These are phyloP conservation scores for Sporothrix sp. DNA, from an alignment of 2,329 filamentous ascomycete genomes.

Conservation along the genomic window DNA sequence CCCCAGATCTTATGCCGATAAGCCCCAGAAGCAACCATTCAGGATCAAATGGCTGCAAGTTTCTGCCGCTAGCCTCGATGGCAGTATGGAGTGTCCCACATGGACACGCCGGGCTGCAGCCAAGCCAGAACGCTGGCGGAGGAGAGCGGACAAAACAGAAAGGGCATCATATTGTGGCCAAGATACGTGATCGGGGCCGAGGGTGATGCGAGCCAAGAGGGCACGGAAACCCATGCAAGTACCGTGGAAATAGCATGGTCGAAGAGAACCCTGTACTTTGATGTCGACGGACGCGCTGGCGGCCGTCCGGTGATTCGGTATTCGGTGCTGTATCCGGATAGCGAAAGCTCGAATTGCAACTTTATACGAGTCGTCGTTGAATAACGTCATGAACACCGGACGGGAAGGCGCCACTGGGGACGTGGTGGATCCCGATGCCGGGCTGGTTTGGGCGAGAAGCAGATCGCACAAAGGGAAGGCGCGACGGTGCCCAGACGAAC, in stretches of 20 bases:
- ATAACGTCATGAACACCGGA: too few species aligned
- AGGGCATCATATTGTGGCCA: too few species aligned
- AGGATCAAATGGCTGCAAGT: too few species aligned
- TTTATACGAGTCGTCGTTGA: too few species aligned
- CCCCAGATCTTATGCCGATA: constrained; percentile 1
- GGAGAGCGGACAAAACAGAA: background rate
- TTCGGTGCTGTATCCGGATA: background rate
- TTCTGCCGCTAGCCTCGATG: background rate
- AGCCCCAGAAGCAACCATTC: constrained; percentile 1
- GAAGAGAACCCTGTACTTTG: too few species aligned
- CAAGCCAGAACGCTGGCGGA: background rate
- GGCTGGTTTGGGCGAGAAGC: too few species aligned
- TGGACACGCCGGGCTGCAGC: background rate
- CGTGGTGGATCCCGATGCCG: too few species aligned
- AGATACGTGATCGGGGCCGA: background rate
- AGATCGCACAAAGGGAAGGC: too few species aligned
- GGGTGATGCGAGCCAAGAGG: background rate
- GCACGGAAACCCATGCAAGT: background rate
- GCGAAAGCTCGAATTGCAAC: background rate
- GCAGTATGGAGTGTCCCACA: background rate
- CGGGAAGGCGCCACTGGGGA: too few species aligned
- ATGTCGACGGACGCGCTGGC: too few species aligned
- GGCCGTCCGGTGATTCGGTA: background rate
- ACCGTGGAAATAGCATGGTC: background rate
- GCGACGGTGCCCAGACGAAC: too few species aligned